A percentile compares a stretch with the other conserved stretches of the same genome.
Evolutionary conservation across 2,329 filamentous ascomycete species (phyloP).

Genomic region (Cadophora malorum): DNA sequence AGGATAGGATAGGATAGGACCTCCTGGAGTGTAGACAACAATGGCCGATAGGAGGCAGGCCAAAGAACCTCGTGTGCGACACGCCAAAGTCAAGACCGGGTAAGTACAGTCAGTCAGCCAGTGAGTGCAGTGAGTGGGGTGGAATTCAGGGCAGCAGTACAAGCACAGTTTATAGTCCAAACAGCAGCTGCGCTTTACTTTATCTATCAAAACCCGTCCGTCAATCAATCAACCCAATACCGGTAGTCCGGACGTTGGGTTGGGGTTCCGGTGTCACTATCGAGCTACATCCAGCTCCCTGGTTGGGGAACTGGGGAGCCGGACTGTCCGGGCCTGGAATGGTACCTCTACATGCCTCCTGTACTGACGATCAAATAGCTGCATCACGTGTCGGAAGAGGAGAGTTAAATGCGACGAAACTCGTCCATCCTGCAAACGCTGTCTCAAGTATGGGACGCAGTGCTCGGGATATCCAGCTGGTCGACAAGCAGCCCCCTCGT

Average conservation of each 20-base stretch:
- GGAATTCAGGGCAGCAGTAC: neutral
- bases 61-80: conserved; percentile 17
- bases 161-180: neutral
- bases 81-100: conserved; percentile 26
- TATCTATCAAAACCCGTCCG: neutral
- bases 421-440: conserved; percentile 33
- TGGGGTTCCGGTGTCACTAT: neutral
- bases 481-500: conserved; percentile 24
- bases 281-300: conserved; percentile 1
- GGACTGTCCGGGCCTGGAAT: conserved; percentile 10
- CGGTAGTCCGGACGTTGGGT: neutral
- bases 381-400: conserved; percentile 33
- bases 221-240: neutral
- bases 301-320: neutral
- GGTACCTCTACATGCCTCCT: neutral
- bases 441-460: conserved; percentile 30
- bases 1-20: neutral
- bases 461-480: conserved; percentile 30
- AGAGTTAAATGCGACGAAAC: conserved; percentile 38
- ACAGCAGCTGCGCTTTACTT: neutral
- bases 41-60: conserved; percentile 1
- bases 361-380: conserved; percentile 24
- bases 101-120: conserved; percentile 5
- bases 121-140: neutral
- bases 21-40: neutral